Base-by-base conservation (phyloP, 1,139 yeast species). In the Blastobotrys buckinghamii region DNA sequence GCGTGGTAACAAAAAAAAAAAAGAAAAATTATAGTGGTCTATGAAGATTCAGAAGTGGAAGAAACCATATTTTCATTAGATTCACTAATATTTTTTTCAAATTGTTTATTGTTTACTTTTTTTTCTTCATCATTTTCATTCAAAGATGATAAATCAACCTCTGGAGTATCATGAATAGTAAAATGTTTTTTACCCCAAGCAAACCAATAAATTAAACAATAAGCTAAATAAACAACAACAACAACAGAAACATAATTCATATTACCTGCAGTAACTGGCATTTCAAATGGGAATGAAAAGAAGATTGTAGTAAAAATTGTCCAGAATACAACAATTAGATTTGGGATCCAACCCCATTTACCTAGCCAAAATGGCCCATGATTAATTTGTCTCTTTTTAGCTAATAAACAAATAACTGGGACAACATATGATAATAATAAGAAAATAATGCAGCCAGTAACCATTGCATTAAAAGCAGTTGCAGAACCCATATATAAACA, bases 391-490 rank as follows among this genome's bases (percentile, higher is more conserved):
- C 56, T 46, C 17, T 49, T 47, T 35, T 52, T 42, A 42, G 86
- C 74, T 20, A 81, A 75, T 27, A 83, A 73, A n/a, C 53, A 55
- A 1, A 82, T 60, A 35, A 86, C 81, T 2, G 96, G 95, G 13
- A 87, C 77, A 4, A 88, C 81, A 58, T 88, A 84, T 1, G 95
- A 89, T 24, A 84, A 73, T 47, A 89, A 82, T 52, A 86, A 70
- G 7, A 90, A 78, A 39, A 86, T 76, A 1, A 87, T 94, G 9
- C 94, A 85, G 10, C 92, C 83, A 0, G 95, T 94, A 70, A 87
- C 77, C 64, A 87, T 86, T 3, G 95, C 88, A 65, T 83, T 84
- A 68, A 86, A 84, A 0, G 95, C 95, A 8, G 90, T 77, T 3
- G 79, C 71, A 0, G 95, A 84, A 1, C 86, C 69, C 43, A 87